Conservation (phyloP, 73 alveolate genomes). For the Paramecium tetraurelia region DNA sequence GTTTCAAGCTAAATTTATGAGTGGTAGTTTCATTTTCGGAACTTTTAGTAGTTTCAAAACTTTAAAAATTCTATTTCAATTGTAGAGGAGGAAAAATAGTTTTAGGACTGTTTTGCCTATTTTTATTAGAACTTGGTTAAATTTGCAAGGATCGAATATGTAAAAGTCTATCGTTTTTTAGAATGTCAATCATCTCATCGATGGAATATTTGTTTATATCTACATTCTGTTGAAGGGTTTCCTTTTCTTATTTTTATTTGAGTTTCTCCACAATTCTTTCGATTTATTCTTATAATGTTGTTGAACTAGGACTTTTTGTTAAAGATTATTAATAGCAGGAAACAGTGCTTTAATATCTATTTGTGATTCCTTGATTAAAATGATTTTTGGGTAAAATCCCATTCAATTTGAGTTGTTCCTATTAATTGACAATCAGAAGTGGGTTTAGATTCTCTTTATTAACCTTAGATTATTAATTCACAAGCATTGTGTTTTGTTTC, state of each 20-base stretch:
- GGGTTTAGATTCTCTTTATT: not conserved
- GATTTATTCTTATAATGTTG: not conserved
- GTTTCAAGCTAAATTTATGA: not conserved
- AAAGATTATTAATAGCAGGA: not conserved
- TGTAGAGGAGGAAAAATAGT: not conserved
- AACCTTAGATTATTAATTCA: not conserved
- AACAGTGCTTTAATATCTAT: not conserved
- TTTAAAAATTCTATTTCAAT: not conserved
- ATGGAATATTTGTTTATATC: not conserved
- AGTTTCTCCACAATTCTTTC: not conserved
- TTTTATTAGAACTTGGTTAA: not conserved
- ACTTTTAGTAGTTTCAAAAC: not conserved
- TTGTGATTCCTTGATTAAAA: not conserved
- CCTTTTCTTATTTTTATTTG: not conserved
- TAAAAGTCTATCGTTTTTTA: not conserved
- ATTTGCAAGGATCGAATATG: not conserved
- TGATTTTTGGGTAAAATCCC: not conserved
- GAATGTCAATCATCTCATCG: not conserved
- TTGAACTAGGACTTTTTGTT: not conserved
- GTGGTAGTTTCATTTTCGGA: not conserved
- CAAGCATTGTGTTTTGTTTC: not conserved
- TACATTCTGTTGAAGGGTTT: not conserved
- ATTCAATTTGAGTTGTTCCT: not conserved
- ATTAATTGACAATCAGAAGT: not conserved
- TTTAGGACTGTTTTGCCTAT: not conserved